Evolutionary conservation across 2,329 filamentous ascomycete species (phyloP).

Genomic region (Nigrospora sphaerica): DNA sequence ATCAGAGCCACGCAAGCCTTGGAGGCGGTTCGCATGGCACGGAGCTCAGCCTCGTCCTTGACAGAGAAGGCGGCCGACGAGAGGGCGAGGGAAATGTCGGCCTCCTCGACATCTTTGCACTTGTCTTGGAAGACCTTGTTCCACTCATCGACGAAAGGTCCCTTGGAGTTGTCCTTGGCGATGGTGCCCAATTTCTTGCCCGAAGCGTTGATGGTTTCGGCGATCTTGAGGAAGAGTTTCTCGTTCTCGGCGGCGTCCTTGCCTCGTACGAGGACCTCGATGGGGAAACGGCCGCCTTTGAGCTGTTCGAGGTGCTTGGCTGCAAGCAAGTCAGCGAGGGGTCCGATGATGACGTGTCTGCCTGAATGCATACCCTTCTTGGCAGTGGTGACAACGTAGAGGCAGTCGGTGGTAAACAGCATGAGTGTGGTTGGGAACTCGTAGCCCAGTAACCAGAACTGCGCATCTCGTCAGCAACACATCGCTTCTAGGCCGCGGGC

Average conservation of each 20-base stretch:
- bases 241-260: constrained; percentile 90
- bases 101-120: constrained; percentile 79
- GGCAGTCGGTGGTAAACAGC: constrained; percentile 78
- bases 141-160: constrained; percentile 95
- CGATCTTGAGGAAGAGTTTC: constrained; percentile 78
- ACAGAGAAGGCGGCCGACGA: constrained; percentile 80
- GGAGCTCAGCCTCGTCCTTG: constrained; percentile 91
- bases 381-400: constrained; percentile 90
- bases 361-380: constrained; percentile 70
- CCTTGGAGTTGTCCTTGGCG: constrained; percentile 74
- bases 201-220: constrained; percentile 78
- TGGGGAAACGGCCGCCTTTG: constrained; percentile 84
- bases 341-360: neutral
- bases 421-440: constrained; percentile 96
- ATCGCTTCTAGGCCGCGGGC: neutral
- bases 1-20: constrained; percentile 91
- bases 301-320: constrained; percentile 89
- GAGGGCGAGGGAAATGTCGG: constrained; percentile 76
- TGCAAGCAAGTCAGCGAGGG: constrained; percentile 32
- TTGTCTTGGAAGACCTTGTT: constrained; percentile 72
- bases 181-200: constrained; percentile 89
- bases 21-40: constrained; percentile 88
- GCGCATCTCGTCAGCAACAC: constrained; percentile 14
- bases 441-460: constrained; percentile 99
- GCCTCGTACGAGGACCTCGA: constrained; percentile 85